Evolutionary conservation across 345 rosid genomes (phyloP), one percentile per base, ranked within the genome.

Genomic region (Geranium rotundifolium): DNA sequence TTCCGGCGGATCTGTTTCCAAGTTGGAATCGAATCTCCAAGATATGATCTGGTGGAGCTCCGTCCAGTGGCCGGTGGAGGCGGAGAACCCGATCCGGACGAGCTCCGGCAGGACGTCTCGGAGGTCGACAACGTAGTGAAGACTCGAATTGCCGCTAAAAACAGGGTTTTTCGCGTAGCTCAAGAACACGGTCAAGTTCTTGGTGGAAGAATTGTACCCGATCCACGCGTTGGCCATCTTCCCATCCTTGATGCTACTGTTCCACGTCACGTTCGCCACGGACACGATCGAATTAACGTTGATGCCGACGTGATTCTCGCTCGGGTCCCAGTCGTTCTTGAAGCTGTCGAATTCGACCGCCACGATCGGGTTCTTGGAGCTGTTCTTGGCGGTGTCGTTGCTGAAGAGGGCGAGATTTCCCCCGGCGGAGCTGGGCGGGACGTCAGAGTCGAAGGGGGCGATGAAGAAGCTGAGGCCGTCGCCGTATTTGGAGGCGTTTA

Each of bases 291-390:
- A 82, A 50, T 85, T 85, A 12, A 80, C 60, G 46, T 75, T 65
- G 52, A 85, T 80, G n/a, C 90, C 90, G 0, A 82, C 77, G 59
- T 85, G 90, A 70, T 79, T 58, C 18, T 59, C 37, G 19, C 65
- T 46, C 27, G 27, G 85, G 67, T 85, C 87, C 84, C 87, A 85
- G 0, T 4, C 0, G 17, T 85, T 77, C 39, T 0, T 1, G 49
- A n/a, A 67, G 58, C 75, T 78, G 63, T 85, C 90, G 56, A 80
- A 85, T 68, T 85, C 85, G 12, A 84, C 81, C 0, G 85, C 83
- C 2, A 82, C 79, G 14, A 78, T 68, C 55, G 67, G 75, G 30
- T 67, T 75, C 13, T 54, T 67, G 3, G 79, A 59, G 31, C 60
- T 5, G 41, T 59, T 14, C 1, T 7, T 17, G 15, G 79, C 72